Evolutionary conservation across 208 protist genomes (phyloP).

Genomic region (Acanthamoeba healyi): DNA sequence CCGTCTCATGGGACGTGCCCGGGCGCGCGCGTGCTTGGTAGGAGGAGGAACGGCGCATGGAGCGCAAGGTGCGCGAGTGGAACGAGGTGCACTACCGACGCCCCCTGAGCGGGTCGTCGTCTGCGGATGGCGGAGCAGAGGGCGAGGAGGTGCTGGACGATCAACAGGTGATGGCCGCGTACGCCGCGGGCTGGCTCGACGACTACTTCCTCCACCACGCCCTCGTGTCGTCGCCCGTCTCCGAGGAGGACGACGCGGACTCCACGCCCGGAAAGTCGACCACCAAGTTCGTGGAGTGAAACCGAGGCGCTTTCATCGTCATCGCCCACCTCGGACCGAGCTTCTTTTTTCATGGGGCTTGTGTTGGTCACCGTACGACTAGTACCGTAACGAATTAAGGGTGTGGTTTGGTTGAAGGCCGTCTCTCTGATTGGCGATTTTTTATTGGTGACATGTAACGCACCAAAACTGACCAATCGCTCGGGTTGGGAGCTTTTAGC

Average conservation of each 20-base stretch:
- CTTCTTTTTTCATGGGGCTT: too few species aligned
- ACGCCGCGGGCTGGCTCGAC: neutral
- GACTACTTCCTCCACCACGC: constrained; percentile 6
- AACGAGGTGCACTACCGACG: constrained; percentile 53
- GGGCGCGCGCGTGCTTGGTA: neutral
- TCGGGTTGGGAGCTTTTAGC: too few species aligned
- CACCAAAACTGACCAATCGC: too few species aligned
- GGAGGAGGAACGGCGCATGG: constrained; percentile 42
- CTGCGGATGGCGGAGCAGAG: constrained; percentile 11
- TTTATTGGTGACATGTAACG: too few species aligned
- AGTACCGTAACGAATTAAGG: too few species aligned
- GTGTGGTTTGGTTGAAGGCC: too few species aligned
- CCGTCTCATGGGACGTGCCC: neutral
- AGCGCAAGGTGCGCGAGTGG: constrained; percentile 27
- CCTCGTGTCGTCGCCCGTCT: neutral
- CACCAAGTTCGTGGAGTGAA: too few species aligned
- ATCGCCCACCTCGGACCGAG: too few species aligned
- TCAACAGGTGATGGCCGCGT: neutral
- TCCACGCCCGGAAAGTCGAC: too few species aligned
- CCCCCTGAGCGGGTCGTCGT: neutral
- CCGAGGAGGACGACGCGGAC: neutral
- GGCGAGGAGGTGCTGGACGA: neutral
- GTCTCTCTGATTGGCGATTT: too few species aligned
- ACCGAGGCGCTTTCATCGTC: too few species aligned
- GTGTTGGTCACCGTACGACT: too few species aligned